These are phyloP conservation scores for Ustanciosporium gigantosporum DNA, from an alignment of 1,284 basidiomycete genomes.

Conservation along the genomic window DNA sequence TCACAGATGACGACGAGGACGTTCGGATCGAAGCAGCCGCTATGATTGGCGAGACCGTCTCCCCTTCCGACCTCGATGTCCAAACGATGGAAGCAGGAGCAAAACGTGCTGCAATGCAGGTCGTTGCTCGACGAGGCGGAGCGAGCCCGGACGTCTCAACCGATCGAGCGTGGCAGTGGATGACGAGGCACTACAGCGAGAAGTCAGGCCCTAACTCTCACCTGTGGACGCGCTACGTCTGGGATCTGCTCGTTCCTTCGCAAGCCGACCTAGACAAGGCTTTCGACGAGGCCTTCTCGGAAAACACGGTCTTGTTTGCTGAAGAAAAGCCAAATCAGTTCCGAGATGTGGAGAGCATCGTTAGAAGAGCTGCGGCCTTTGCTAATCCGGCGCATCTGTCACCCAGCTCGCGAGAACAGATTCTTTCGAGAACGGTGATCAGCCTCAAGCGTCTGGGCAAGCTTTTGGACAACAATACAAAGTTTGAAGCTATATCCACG, in stretches of 20 bases:
- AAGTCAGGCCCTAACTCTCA: background rate
- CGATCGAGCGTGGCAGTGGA: slow-evolving; percentile 41
- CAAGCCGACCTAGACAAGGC: slow-evolving; percentile 3
- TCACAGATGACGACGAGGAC: slow-evolving; percentile 44
- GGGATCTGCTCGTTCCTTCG: slow-evolving; percentile 16
- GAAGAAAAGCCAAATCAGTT: slow-evolving; percentile 51
- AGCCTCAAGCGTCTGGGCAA: slow-evolving; percentile 7
- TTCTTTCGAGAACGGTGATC: background rate
- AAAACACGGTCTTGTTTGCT: slow-evolving; percentile 35
- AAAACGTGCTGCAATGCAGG: slow-evolving; percentile 20
- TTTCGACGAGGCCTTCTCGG: slow-evolving; percentile 24
- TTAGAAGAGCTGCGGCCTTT: slow-evolving; percentile 34
- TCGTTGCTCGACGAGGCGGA: slow-evolving; percentile 19
- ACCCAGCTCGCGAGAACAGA: too few relatives aligned
- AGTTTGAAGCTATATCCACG: slow-evolving; percentile 8
- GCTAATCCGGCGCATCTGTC: background rate
- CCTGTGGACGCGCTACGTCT: slow-evolving; percentile 21
- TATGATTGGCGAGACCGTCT: slow-evolving; percentile 30
- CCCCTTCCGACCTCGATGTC: background rate
- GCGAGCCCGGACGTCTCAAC: slow-evolving; percentile 33
- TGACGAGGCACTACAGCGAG: slow-evolving; percentile 17
- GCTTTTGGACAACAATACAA: background rate
- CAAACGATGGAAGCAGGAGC: background rate
- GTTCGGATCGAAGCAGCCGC: slow-evolving; percentile 37
- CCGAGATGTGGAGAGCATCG: slow-evolving; percentile 32